Base-by-base conservation (phyloP, 805 yeast genomes). In the Wickerhamomyces alni region DNA sequence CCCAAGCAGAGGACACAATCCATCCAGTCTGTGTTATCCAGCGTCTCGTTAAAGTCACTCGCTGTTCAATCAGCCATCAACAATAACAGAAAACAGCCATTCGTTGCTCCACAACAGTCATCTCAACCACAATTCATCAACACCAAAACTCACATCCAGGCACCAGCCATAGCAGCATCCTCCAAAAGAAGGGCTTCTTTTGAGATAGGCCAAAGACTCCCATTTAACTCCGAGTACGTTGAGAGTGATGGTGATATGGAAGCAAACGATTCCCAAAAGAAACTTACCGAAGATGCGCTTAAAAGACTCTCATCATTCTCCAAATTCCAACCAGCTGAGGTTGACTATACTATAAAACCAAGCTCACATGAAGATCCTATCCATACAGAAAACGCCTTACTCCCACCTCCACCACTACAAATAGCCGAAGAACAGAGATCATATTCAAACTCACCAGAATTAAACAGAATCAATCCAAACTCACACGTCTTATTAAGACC, bases 1-100 rank as follows among this genome's bases (percentile, higher is more conserved):
- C 65, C 69, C 4, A 57, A 65, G 39, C 55, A 58, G 36, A 51
- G 71, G 42, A 56, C 66, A 1, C 67, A 63, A 33, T 61, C 67
- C 1, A 65, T 62, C 1, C 72, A 66, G 46, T 62, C 68, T 30
- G 70, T 66, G 9, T 48, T 67, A 30, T 65, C 70, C 15, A 87
- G 65, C 76, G 86, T 72, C 70, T 88, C 62, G 67, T 75, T 56
- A 67, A 62, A 52, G 77, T 59, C 67, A 51, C 35, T 80, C 58
- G 35, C 82, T 76, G 10, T 19, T 9, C 47, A 70, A 54, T 33
- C 91, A 89, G 36, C 82, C n/a, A n/a, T n/a, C n/a, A n/a, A n/a
- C 38, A 42, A 19, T 43, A 42, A 28, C 39, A 43, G 26, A 35
- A 33, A 39, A 29, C 38, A 44, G 35, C 44, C 49, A 3, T 37